phyloP scores from a whole-genome alignment of 2,329 filamentous ascomycete species.

The Aspergillus sp. region DNA sequence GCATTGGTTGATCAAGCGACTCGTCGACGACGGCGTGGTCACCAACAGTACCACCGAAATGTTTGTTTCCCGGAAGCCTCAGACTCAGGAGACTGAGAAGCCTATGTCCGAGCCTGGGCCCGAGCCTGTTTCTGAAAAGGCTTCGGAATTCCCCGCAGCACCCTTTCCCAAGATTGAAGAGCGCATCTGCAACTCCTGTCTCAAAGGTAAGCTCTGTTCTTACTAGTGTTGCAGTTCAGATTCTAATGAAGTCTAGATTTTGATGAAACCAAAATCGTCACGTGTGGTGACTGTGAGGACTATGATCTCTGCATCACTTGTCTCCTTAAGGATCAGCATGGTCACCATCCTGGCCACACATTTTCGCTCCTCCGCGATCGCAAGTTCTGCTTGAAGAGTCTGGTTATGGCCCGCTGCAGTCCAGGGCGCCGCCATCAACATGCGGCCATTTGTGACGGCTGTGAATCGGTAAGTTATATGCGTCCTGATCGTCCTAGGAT shows the following conservation, averaged over 20 bases:
- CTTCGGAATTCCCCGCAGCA: conserved; percentile 16
- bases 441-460: conserved; percentile 89
- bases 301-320: conserved; percentile 87
- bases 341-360: conserved; percentile 82
- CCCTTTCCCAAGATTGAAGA: conserved; percentile 12
- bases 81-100: conserved; percentile 23
- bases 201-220: conserved; percentile 46
- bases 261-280: conserved; percentile 74
- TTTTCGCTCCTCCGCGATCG: conserved; percentile 55
- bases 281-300: conserved; percentile 79
- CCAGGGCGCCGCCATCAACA: conserved; percentile 79
- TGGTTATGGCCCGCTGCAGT: conserved; percentile 64
- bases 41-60: conserved; percentile 82
- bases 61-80: conserved; percentile 59
- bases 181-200: conserved; percentile 62
- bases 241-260: conserved; percentile 50
- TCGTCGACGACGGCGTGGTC: conserved; percentile 71
- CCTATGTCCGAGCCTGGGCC: conserved; percentile 9
- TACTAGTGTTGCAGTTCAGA: background rate
- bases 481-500: background rate
- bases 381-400: conserved; percentile 56
- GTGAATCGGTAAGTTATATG: conserved; percentile 58
- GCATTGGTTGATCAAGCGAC: conserved; percentile 94
- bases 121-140: conserved; percentile 19
- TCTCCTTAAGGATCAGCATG: conserved; percentile 71